Conservation (phyloP, 805 yeast genomes). For the Kuraishia piskuri region DNA sequence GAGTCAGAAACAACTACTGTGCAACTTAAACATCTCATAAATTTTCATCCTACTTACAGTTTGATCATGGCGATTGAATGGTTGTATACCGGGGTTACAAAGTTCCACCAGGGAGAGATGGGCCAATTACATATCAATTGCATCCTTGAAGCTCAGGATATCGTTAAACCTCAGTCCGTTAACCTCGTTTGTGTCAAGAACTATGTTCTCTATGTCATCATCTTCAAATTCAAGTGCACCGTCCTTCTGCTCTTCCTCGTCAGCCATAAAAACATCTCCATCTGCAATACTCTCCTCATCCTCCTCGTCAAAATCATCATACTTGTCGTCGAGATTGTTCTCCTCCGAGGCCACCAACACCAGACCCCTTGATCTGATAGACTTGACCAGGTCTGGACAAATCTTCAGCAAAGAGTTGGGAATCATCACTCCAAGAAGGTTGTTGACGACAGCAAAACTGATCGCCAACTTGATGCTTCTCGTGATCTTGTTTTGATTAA, state of each 20-base stretch:
- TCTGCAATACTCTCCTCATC: conserved; percentile 4
- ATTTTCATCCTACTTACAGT: background rate
- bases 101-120: no score
- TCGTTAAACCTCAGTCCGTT: conserved; percentile 64
- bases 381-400: conserved; percentile 68
- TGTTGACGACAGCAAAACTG: conserved; percentile 70
- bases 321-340: conserved; percentile 3
- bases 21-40: background rate
- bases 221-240: conserved; percentile 11
- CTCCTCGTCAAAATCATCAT: conserved; percentile 9
- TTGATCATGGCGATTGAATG: background rate
- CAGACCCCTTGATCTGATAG: conserved; percentile 73
- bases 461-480: conserved; percentile 78
- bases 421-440: conserved; percentile 75
- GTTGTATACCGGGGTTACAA: background rate
- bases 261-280: conserved; percentile 2
- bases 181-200: conserved; percentile 30
- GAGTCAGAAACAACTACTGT: background rate
- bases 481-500: conserved; percentile 35
- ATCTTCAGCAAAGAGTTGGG: conserved; percentile 62
- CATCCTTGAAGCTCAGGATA: conserved; percentile 58
- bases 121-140: conserved; percentile 32
- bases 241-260: conserved; percentile 3
- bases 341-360: conserved; percentile 67
- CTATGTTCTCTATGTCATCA: conserved; percentile 16